Percentiles rank a stretch among this genome's conserved stretches.
Conservation (phyloP, 1,139 yeast species). For the Insectozyma bohioensis region DNA sequence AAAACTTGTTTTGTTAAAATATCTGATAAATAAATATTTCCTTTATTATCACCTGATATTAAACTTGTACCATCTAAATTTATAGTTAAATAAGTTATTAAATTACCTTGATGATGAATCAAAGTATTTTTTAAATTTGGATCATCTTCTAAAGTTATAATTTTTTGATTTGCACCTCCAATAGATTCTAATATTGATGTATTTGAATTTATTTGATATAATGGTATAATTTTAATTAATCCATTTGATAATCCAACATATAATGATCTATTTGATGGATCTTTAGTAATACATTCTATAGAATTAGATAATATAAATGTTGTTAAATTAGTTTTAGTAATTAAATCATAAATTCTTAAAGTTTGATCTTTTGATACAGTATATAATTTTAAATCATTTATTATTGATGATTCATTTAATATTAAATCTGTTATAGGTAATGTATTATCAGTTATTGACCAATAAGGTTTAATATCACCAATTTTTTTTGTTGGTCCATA, state of each 20-base stretch:
- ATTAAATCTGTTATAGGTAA: constrained; percentile 66
- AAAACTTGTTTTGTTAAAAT: constrained; percentile 75
- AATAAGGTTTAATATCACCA: constrained; percentile 40
- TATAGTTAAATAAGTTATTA: constrained; percentile 2
- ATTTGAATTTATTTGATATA: constrained; percentile 49
- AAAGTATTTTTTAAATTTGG: constrained; percentile 52
- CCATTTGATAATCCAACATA: constrained; percentile 76
- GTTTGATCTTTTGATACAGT: constrained; percentile 79
- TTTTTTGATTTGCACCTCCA: constrained; percentile 56
- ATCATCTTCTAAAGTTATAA: constrained; percentile 52
- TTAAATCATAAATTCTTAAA: constrained; percentile 60
- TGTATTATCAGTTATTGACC: constrained; percentile 71
- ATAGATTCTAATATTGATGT: constrained; percentile 50
- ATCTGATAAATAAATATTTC: constrained; percentile 70
- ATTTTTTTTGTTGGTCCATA: no score
- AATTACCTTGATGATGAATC: constrained; percentile 51
- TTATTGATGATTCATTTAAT: constrained; percentile 47
- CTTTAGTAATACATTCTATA: constrained; percentile 62
- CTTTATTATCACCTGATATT: constrained; percentile 72
- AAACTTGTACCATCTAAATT: constrained; percentile 69
- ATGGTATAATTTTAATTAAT: constrained; percentile 52
- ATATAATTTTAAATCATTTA: constrained; percentile 63
- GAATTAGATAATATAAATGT: constrained; percentile 69
- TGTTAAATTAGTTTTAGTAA: constrained; percentile 48
- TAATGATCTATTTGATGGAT: constrained; percentile 76